Conservation (phyloP, 305 asterid species). For the Nicotiana rustica region DNA sequence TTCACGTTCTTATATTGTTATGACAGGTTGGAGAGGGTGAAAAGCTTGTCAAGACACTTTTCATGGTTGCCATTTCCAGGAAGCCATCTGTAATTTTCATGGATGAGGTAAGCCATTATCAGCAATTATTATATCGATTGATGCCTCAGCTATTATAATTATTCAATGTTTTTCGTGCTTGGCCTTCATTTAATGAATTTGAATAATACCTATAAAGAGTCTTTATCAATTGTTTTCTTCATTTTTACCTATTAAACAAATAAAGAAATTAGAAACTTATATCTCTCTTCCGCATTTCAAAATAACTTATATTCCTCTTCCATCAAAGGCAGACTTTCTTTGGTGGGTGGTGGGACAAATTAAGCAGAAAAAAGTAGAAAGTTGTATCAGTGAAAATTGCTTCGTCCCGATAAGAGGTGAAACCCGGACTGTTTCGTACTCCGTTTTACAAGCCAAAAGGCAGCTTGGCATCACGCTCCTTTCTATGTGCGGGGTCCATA, state of each 20-base stretch:
- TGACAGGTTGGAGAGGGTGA: constrained; percentile 98
- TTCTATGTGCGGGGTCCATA: neutral
- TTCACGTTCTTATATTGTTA: constrained; percentile 22
- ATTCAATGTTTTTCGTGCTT: constrained; percentile 11
- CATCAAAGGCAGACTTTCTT: neutral
- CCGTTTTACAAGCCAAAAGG: neutral
- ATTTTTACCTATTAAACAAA: neutral
- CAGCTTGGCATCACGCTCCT: neutral
- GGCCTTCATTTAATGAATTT: constrained; percentile 12
- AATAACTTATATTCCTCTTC: neutral
- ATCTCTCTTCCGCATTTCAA: neutral
- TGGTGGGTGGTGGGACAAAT: neutral
- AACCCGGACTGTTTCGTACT: neutral
- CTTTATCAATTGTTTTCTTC: neutral
- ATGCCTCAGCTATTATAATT: constrained; percentile 35
- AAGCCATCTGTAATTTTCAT: constrained; percentile 99
- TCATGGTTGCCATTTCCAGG: constrained; percentile 87
- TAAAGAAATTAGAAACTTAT: neutral
- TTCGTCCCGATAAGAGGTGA: neutral
- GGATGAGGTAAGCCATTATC: constrained; percentile 75
- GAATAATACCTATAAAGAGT: constrained; percentile 19
- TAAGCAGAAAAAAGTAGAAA: neutral
- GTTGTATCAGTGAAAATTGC: neutral
- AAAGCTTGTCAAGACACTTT: constrained; percentile 97
- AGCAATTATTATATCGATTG: constrained; percentile 33